Evolutionary conservation across 176 grass and related monocot genomes (phyloP).

Genomic region (Phoenix roebelenii): DNA sequence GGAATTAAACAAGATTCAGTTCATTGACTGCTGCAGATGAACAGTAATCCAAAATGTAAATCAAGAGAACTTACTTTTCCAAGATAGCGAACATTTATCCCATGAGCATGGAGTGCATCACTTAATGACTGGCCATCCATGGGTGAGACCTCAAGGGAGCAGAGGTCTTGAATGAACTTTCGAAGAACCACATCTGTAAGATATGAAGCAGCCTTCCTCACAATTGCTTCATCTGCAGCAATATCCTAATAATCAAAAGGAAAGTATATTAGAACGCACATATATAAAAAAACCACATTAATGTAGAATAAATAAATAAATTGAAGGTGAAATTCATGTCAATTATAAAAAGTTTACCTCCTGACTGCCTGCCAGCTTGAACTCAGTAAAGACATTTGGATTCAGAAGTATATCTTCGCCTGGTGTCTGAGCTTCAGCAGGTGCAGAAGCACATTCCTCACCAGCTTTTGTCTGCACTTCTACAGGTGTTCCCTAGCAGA

Average conservation of each 20-base stretch:
- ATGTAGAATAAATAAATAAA: slow-evolving; percentile 16
- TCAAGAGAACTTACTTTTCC: slow-evolving; percentile 64
- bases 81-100: slow-evolving; percentile 91
- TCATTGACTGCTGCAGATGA: not conserved
- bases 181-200: slow-evolving; percentile 70
- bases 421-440: slow-evolving; percentile 9
- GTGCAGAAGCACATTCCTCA: slow-evolving; percentile 20
- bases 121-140: slow-evolving; percentile 95
- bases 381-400: slow-evolving; percentile 94
- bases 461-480: slow-evolving; percentile 20
- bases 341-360: slow-evolving; percentile 48
- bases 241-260: slow-evolving; percentile 56
- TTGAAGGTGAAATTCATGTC: not conserved
- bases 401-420: slow-evolving; percentile 69
- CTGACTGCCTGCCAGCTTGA: slow-evolving; percentile 71
- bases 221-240: slow-evolving; percentile 61
- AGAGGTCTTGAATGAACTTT: slow-evolving; percentile 91
- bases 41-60: too few relatives aligned
- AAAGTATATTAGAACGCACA: slow-evolving; percentile 1
- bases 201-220: slow-evolving; percentile 60
- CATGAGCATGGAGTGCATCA: slow-evolving; percentile 70
- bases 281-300: slow-evolving; percentile 9
- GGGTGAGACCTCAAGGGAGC: slow-evolving; percentile 77
- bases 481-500: slow-evolving; percentile 21
- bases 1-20: slow-evolving; percentile 24